Conservation (phyloP, 805 yeast species). For the Ascoidea tarda region DNA sequence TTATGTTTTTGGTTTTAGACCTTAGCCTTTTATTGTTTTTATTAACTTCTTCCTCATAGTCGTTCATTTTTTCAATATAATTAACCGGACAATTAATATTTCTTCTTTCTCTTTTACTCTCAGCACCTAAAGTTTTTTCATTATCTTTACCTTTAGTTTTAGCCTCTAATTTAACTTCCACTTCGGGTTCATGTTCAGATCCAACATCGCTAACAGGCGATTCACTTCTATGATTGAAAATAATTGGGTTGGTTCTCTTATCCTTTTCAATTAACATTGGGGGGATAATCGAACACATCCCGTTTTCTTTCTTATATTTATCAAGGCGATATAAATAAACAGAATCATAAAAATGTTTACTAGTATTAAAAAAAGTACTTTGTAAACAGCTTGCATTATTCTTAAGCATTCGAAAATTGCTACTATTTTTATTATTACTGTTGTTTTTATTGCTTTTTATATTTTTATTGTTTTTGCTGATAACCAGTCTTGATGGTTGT, state of each 20-base stretch:
- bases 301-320: background rate
- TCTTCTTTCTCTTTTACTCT: background rate
- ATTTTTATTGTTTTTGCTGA: no score
- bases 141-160: background rate
- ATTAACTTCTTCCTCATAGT: background rate
- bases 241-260: background rate
- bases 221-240: background rate
- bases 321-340: background rate
- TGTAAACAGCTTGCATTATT: background rate
- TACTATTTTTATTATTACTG: no score
- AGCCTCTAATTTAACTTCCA: background rate
- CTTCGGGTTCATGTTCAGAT: background rate
- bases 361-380: background rate
- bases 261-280: background rate
- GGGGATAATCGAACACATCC: background rate
- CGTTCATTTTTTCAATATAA: background rate
- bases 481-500: no score
- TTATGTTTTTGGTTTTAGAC: no score
- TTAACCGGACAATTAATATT: background rate
- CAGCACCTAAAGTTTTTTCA: background rate
- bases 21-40: no score
- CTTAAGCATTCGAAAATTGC: no score
- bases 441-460: no score
- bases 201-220: background rate
- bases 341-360: background rate